Evolutionary conservation across 257 asterid species (phyloP).

Genomic region (Salvia miltiorrhiza): DNA sequence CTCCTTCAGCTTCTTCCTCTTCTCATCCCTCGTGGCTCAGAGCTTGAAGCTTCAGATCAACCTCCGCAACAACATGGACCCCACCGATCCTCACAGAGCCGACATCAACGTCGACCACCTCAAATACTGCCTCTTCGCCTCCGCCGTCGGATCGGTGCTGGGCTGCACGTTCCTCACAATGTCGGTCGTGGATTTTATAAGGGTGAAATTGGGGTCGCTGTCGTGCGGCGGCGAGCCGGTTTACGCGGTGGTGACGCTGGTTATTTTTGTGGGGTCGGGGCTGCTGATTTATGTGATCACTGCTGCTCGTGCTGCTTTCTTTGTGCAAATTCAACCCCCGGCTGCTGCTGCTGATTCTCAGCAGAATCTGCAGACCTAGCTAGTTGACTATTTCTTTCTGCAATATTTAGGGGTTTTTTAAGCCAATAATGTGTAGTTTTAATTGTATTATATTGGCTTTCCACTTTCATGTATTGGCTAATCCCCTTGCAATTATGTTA

Average conservation of each 20-base stretch:
- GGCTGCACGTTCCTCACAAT: not conserved
- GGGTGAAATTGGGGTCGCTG: not conserved
- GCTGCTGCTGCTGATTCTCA: too few species aligned
- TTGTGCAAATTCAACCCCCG: not conserved
- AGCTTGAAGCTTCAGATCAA: not conserved
- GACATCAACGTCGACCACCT: not conserved
- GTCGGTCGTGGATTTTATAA: not conserved
- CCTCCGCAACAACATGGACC: not conserved
- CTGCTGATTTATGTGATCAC: not conserved
- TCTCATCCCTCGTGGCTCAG: not conserved
- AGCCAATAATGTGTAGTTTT: too few species aligned
- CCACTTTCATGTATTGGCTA: too few species aligned
- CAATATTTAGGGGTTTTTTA: too few species aligned
- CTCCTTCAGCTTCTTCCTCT: not conserved
- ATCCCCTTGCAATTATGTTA: too few species aligned
- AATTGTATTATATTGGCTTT: too few species aligned
- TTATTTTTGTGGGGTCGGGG: not conserved
- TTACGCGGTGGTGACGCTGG: slow-evolving; percentile 1
- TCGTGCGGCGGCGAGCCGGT: slow-evolving; percentile 5
- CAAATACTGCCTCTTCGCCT: slow-evolving; percentile 2
- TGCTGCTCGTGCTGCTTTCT: not conserved
- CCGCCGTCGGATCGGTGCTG: not conserved
- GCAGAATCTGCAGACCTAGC: too few species aligned
- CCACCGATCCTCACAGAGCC: not conserved
- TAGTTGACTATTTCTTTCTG: too few species aligned